Conservation (phyloP, 331 rosid species). For the Malus hybrid region DNA sequence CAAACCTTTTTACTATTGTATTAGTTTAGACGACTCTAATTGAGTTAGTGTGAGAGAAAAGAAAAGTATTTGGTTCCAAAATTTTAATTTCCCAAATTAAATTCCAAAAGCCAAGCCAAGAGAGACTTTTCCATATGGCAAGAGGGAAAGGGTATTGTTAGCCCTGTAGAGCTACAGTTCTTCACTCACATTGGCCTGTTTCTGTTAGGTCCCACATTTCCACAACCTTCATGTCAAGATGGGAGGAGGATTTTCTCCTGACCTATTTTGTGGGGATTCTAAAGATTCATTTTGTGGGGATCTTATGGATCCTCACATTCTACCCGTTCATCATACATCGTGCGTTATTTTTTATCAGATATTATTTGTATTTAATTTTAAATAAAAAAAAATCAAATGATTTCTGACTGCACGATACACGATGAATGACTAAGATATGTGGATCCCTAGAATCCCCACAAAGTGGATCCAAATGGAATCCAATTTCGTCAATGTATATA, state of each 20-base stretch:
- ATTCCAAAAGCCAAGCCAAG: background rate
- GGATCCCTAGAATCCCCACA: too few relatives aligned
- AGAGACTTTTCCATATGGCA: background rate
- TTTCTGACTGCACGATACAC: fast-evolving
- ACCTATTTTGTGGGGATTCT: too few relatives aligned
- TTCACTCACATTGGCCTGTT: background rate
- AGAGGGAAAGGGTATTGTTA: background rate
- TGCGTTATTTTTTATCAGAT: fast-evolving
- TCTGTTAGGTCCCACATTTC: background rate
- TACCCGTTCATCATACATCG: fast-evolving
- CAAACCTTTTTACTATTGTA: too few relatives aligned
- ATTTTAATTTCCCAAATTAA: background rate
- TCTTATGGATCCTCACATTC: fast-evolving
- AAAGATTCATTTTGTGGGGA: too few relatives aligned
- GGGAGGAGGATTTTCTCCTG: too few relatives aligned
- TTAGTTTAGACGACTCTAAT: background rate
- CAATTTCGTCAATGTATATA: too few relatives aligned
- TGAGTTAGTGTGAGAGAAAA: background rate
- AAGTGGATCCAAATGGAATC: too few relatives aligned
- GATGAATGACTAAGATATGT: too few relatives aligned
- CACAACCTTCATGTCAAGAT: background rate
- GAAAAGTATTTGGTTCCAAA: background rate
- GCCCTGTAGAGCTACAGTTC: background rate
- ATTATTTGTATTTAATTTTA: too few relatives aligned
- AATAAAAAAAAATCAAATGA: too few relatives aligned